Base-by-base conservation (phyloP, 768 basidiomycete species). In the Lactifluus pinguis region DNA sequence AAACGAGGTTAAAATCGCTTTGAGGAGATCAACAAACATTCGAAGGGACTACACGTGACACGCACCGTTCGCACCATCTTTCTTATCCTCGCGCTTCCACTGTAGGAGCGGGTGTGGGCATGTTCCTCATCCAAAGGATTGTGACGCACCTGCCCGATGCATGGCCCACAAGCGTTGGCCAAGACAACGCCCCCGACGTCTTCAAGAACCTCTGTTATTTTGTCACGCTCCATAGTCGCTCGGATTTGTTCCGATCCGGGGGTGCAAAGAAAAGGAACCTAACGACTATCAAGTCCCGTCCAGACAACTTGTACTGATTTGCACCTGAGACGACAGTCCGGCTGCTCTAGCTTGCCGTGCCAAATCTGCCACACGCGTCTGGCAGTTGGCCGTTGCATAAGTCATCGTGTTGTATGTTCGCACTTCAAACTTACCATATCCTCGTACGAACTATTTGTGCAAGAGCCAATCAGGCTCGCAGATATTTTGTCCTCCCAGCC, bases 361-460 rank as follows among this genome's bases (percentile, higher is more conserved):
- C 59, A 98, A 80, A 65, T 92, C 87, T 8, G 93, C 92, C 42
- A 95, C 95, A 62, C 90, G 84, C 8, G 93, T 93, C 93, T 93
- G n/a, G 55, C 61, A 52, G 51, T 36, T 9, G 10, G 51, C 62
- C 63, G 67, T 42, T 44, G 25, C n/a, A 55, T 41, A 19, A 32
- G 36, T 6, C 4, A 62, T 21, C n/a, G 0, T 19, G 9, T 39
- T 13, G 50, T 25, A 34, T 44, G 55, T 21, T 39, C 2, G 7
- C 53, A 10, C 41, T 48, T 39, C 36, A n/a, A 8, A 57, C 72
- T 25, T 62, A 90, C 91, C 92, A 94, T 87, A 69, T 94, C 92
- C 71, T 95, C 92, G 70, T 98, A 99, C 6, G 94, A 97, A 61
- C 94, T 97, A 72, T 99, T 99, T 34, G 97, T 99, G 73, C 97